These are phyloP conservation scores for Choiromyces venosus DNA, from an alignment of 495 filamentous ascomycete species.

Conservation along the genomic window DNA sequence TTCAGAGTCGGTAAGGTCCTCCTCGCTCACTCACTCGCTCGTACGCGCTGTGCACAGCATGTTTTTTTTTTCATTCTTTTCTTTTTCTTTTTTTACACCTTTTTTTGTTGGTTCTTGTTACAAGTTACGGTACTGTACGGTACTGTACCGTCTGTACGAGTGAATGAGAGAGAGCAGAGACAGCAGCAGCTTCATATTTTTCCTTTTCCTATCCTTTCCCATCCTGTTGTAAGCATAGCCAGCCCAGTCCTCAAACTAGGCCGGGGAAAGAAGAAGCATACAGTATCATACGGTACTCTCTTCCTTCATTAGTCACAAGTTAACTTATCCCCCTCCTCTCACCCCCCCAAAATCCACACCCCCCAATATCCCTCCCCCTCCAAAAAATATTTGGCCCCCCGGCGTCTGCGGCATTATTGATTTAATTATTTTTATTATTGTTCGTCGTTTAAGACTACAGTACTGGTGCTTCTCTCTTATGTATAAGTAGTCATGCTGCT, in stretches of 20 bases:
- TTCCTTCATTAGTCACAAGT: slow-evolving; percentile 20
- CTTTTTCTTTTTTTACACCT: background rate
- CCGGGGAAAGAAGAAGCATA: no score
- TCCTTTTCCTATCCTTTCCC: slow-evolving; percentile 1
- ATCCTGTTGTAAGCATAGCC: background rate
- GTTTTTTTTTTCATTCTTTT: background rate
- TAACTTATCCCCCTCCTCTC: slow-evolving; percentile 1
- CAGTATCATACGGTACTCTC: background rate
- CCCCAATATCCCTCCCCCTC: slow-evolving; percentile 1
- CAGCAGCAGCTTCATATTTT: slow-evolving; percentile 4
- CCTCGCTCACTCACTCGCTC: background rate
- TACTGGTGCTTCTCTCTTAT: slow-evolving; percentile 15
- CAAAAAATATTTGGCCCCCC: slow-evolving; percentile 3
- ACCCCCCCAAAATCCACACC: slow-evolving; percentile 4
- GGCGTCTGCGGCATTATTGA: slow-evolving; percentile 26
- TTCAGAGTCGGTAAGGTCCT: background rate
- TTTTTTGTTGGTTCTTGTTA: background rate
- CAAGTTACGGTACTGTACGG: background rate
- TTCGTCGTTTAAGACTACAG: background rate
- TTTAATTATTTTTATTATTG: no score
- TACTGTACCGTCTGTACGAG: background rate
- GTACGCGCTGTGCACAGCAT: background rate
- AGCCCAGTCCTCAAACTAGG: no score
- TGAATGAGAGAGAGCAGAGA: background rate
- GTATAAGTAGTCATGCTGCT: slow-evolving; percentile 38